These are phyloP conservation scores for Salix viminalis DNA, from an alignment of 345 rosid genomes.

Conservation along the genomic window DNA sequence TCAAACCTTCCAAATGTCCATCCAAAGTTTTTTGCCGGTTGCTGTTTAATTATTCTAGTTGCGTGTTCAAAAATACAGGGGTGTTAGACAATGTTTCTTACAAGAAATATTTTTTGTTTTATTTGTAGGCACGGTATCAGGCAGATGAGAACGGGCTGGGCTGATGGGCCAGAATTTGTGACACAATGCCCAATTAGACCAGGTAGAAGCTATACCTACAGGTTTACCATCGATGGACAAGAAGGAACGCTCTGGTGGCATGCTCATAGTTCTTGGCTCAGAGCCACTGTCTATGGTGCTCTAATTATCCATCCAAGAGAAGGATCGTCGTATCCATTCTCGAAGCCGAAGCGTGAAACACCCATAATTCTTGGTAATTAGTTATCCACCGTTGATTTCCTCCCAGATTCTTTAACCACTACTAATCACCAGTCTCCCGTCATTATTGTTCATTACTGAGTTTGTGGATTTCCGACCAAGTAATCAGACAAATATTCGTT, in stretches of 20 bases:
- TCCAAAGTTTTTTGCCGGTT: background rate
- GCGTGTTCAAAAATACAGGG: background rate
- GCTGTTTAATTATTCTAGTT: too few species aligned
- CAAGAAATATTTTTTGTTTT: background rate
- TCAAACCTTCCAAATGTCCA: too few species aligned
- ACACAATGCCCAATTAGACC: slow-evolving; percentile 96
- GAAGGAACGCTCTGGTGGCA: slow-evolving; percentile 99
- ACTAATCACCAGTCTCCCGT: background rate
- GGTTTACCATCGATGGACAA: slow-evolving; percentile 80
- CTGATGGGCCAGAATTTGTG: slow-evolving; percentile 91
- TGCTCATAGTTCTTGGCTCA: slow-evolving; percentile 94
- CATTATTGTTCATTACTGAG: background rate
- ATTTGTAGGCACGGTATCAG: slow-evolving; percentile 78
- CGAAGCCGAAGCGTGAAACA: slow-evolving; percentile 65
- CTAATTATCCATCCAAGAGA: slow-evolving; percentile 57
- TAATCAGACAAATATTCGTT: background rate
- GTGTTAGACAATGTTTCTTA: too few species aligned
- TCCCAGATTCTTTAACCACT: background rate
- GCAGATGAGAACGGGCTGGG: slow-evolving; percentile 85
- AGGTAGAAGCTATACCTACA: slow-evolving; percentile 71
- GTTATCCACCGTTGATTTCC: background rate
- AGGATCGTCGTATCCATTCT: slow-evolving; percentile 70
- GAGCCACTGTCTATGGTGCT: slow-evolving; percentile 96
- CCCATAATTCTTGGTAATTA: slow-evolving; percentile 63
- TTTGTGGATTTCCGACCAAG: background rate